Base-by-base conservation (phyloP, 495 filamentous ascomycete genomes). In the Aspergillus ostianus region DNA sequence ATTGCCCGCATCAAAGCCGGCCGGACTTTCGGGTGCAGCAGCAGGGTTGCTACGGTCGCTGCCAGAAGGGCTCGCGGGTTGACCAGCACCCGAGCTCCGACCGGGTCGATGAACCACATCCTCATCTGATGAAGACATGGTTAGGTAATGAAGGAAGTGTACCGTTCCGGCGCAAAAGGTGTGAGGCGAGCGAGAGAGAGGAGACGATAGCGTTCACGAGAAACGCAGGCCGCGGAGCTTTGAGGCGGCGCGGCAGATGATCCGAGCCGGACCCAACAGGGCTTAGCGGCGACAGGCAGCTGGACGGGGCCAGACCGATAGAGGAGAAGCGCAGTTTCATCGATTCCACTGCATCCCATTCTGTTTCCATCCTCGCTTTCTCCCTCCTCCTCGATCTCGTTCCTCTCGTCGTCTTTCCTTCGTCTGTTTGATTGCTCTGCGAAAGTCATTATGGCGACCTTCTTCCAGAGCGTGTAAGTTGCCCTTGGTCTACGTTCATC, bases 391-490 rank as follows among this genome's bases (percentile, higher is more conserved):
- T 55, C 19, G 26, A 51, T 51, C 19, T 8, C 29, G 17, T 15
- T 50, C 19, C 17, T 21, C 20, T 45, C 27, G 7, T 52, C 20
- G 23, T 52, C 23, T 15, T 36, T 41, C 19, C 41, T 41, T 12
- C 30, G 49, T 30, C 30, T n/a, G 15, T 30, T 53, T 48, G 8
- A 21, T 2, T 62, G 36, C n/a, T 53, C 17, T 20, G 45, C 48
- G 5, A 19, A 23, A 15, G 47, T 58, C 69, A 82, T 64, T 57
- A 91, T 91, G 89, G 86, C 88, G 59, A 89, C 86, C 71, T 81
- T 90, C 69, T 89, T 91, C 67, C 89, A 88, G 70, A 88, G 88
- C 71, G 88, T 91, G 89, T 91, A 81, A 82, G 88, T 89, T 56
- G 36, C 56, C 51, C 29, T 64, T 55, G 55, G 55, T 20, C 52